Percentiles rank a stretch among this genome's conserved stretches.
phyloP scores from a whole-genome alignment of 2,329 filamentous ascomycete genomes.

The Diaporthe citriasiana region DNA sequence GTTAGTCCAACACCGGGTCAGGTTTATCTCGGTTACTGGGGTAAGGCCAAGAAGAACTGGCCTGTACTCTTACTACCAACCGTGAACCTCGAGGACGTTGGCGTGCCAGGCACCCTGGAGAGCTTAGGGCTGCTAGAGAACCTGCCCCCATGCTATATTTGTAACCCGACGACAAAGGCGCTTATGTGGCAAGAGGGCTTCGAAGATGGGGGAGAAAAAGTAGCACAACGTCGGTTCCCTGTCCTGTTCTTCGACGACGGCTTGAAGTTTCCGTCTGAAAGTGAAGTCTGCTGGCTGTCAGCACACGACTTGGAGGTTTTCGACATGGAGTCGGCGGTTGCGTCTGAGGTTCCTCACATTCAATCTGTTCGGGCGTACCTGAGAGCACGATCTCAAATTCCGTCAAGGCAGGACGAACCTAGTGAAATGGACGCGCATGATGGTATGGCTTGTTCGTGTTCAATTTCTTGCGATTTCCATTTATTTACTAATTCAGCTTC shows the following conservation, averaged over 20 bases:
- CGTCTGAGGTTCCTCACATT: background rate
- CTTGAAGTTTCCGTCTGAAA: background rate
- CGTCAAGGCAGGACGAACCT: background rate
- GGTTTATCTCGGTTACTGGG: constrained; percentile 5
- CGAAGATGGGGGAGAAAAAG: constrained; percentile 14
- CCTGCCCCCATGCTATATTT: background rate
- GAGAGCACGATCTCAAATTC: background rate
- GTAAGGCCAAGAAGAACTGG: constrained; percentile 1
- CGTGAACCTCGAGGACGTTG: constrained; percentile 6
- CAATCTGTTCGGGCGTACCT: constrained; percentile 1
- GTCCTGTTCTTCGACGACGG: constrained; percentile 9
- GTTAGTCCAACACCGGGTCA: constrained; percentile 6
- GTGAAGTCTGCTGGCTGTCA: background rate
- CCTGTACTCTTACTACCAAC: constrained; percentile 7
- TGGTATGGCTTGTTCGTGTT: constrained; percentile 6
- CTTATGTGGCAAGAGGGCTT: constrained; percentile 10
- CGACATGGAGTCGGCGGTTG: background rate
- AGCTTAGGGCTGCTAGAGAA: background rate
- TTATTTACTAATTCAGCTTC: background rate
- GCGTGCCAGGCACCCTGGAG: background rate
- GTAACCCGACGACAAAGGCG: background rate
- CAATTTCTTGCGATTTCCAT: background rate
- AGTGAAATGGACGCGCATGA: constrained; percentile 3
- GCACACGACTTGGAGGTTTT: constrained; percentile 5
- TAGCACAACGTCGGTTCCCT: constrained; percentile 1